Conservation (phyloP, 176 grass and related monocot genomes). For the Oryza glumipatula region DNA sequence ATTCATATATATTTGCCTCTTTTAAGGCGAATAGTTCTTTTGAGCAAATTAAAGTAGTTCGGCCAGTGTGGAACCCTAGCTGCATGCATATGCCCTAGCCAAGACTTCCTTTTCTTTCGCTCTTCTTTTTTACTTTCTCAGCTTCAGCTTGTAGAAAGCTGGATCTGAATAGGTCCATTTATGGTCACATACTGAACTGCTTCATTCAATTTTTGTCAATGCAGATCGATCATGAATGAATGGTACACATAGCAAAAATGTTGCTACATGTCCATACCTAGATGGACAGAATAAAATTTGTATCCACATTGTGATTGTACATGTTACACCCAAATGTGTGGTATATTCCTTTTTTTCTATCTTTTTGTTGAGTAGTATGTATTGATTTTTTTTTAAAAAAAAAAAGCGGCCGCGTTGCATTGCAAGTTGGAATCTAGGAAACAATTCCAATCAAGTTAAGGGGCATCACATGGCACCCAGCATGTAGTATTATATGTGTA, state of each 20-base stretch:
- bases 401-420: constrained; percentile 43
- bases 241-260: constrained; percentile 22
- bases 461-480: constrained; percentile 64
- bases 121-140: not conserved
- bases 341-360: not conserved
- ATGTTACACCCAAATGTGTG: not conserved
- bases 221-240: constrained; percentile 28
- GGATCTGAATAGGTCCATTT: constrained; percentile 38
- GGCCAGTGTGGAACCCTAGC: constrained; percentile 18
- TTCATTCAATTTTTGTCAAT: constrained; percentile 24
- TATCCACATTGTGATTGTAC: constrained; percentile 22
- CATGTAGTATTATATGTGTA: constrained; percentile 45
- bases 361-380: constrained; percentile 19
- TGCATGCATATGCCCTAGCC: constrained; percentile 19
- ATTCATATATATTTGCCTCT: constrained; percentile 18
- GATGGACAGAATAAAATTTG: constrained; percentile 23
- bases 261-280: constrained; percentile 53
- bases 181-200: constrained; percentile 23
- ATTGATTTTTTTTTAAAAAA: not conserved
- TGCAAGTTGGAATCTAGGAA: constrained; percentile 79
- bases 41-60: constrained; percentile 26
- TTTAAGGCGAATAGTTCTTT: constrained; percentile 45
- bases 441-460: constrained; percentile 58
- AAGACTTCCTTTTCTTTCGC: not conserved
- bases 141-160: constrained; percentile 4